Evolutionary conservation across 257 asterid species (phyloP), one percentile per base, ranked within the genome.

Genomic region (Solanum tarapatanum): DNA sequence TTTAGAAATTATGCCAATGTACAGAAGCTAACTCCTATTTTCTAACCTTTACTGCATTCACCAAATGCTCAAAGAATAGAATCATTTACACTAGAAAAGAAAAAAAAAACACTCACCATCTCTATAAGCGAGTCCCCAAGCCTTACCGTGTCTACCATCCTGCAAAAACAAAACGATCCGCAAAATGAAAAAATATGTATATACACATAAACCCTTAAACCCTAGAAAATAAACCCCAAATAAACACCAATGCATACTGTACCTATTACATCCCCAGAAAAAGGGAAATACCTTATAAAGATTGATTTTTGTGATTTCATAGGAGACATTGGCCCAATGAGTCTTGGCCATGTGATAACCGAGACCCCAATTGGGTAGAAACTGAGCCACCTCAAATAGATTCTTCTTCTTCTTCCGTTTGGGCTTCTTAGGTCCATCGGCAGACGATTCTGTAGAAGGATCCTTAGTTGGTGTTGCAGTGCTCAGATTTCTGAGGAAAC

Each of bases 61-160:
- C 62, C 62, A 51, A 51, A 51, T 51, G 62, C 62, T 51, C 62
- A 51, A 51, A 51, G 7, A 51, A 51, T 16, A 51, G 62, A 39
- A 41, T 24, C 35, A 3, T n/a, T 37, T 24, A 85, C 75, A 13
- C 55, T 13, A 66, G 62, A 48, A 62, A 45, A 9, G 23, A 74
- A 17, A n/a, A 37, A 80, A 45, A 12, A 83, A 35, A 36, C 60
- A n/a, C 48, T 48, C 86, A 96, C 99, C 99, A 86, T 94, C 93
- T 90, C 90, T 93, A 90, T 94, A 91, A 90, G 94, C 99, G 69
- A 94, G 82, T 64, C 99, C 99, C 99, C 99, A 97, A 89, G 99
- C 99, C 91, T 95, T 97, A 87, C 99, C 99, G 72, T 97, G 99
- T 76, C 93, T 93, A 80, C 99, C 99, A 77, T 96, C 96, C 99